Evolutionary conservation across 768 basidiomycete species (phyloP).

Genomic region (Trametes cubensis): DNA sequence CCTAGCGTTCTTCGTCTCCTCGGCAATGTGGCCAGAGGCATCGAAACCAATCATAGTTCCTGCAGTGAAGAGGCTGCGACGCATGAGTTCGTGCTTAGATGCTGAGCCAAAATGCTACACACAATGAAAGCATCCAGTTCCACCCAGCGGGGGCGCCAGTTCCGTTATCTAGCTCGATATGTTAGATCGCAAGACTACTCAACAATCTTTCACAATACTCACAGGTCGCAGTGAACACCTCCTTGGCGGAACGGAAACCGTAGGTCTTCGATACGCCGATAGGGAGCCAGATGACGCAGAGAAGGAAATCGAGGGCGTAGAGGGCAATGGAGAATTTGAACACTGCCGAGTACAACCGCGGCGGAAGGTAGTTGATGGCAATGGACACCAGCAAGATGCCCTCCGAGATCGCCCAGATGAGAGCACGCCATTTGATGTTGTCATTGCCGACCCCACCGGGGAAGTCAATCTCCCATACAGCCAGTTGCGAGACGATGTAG

Average conservation of each 20-base stretch:
- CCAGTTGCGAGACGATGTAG: constrained; percentile 83
- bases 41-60: constrained; percentile 92
- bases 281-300: constrained; percentile 90
- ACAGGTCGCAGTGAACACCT: constrained; percentile 85
- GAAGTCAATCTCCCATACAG: constrained; percentile 79
- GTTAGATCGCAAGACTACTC: not conserved
- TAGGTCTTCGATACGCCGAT: constrained; percentile 89
- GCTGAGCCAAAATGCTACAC: constrained; percentile 28
- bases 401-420: constrained; percentile 86
- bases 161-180: constrained; percentile 68
- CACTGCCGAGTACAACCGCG: constrained; percentile 67
- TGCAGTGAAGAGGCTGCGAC: constrained; percentile 74
- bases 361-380: constrained; percentile 85
- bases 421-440: constrained; percentile 84
- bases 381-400: constrained; percentile 68
- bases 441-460: constrained; percentile 73
- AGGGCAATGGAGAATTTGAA: constrained; percentile 77
- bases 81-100: not conserved
- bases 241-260: constrained; percentile 81
- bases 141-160: constrained; percentile 85
- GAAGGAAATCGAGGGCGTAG: constrained; percentile 85
- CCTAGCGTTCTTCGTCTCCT: constrained; percentile 39
- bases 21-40: constrained; percentile 38
- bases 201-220: constrained; percentile 28
- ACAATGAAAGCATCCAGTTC: constrained; percentile 94